These are phyloP conservation scores for Ambrosia hybrid DNA, from an alignment of 140 eudicot species.

Conservation along the genomic window DNA sequence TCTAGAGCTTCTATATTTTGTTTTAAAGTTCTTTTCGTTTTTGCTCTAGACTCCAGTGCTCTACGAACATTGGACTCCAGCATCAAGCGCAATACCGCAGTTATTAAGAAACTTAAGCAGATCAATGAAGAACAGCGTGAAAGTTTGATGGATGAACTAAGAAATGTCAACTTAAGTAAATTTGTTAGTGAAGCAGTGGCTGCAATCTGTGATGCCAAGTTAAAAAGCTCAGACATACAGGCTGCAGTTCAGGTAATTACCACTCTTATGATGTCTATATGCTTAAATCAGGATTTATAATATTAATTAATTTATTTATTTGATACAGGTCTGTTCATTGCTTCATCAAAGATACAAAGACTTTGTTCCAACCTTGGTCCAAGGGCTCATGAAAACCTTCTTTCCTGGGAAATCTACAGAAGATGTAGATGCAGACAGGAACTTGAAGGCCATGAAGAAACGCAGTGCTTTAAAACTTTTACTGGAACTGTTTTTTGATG, in stretches of 20 bases:
- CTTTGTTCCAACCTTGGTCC: slow-evolving; percentile 77
- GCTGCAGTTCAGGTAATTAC: slow-evolving; percentile 87
- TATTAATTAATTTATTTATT: not conserved
- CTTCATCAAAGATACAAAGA: slow-evolving; percentile 98
- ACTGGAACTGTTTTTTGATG: slow-evolving; percentile 89
- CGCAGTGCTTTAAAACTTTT: slow-evolving; percentile 90
- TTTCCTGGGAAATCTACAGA: slow-evolving; percentile 81
- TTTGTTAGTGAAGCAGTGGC: slow-evolving; percentile 97
- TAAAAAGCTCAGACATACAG: slow-evolving; percentile 81
- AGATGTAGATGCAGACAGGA: slow-evolving; percentile 79
- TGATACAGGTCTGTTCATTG: slow-evolving; percentile 80
- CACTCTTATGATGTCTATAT: not conserved
- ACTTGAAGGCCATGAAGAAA: slow-evolving; percentile 84
- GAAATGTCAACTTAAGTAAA: slow-evolving; percentile 86
- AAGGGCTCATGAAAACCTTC: slow-evolving; percentile 76
- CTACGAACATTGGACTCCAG: slow-evolving; percentile 90
- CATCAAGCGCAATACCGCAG: slow-evolving; percentile 96
- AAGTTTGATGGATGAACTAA: slow-evolving; percentile 86
- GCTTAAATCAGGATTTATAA: too few species aligned
- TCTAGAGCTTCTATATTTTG: not conserved
- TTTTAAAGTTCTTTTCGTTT: slow-evolving; percentile 15
- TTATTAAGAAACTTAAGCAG: slow-evolving; percentile 87
- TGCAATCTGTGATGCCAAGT: slow-evolving; percentile 96
- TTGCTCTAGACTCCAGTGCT: slow-evolving; percentile 61
- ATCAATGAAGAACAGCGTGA: slow-evolving; percentile 94